Evolutionary conservation across 306 rosid species (phyloP).

Genomic region (Corylus americana): DNA sequence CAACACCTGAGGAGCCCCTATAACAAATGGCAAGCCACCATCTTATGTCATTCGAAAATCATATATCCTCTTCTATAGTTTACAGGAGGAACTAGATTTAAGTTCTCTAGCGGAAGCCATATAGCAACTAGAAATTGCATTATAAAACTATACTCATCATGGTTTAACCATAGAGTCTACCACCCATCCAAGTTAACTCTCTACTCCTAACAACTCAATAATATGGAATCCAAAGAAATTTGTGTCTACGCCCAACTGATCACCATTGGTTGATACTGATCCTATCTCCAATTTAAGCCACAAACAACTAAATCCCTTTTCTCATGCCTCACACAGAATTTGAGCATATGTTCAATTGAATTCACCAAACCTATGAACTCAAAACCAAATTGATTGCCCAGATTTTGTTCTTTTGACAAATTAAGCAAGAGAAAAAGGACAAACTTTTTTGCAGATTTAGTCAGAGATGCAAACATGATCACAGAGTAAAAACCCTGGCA

Average conservation of each 20-base stretch:
- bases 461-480: not conserved
- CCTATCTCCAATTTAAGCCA: not conserved
- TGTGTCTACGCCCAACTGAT: not conserved
- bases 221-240: not conserved
- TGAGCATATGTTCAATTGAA: constrained; percentile 5
- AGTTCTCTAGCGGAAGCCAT: not conserved
- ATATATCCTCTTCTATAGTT: not conserved
- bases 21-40: not conserved
- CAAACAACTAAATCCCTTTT: not conserved
- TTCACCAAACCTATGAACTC: not conserved
- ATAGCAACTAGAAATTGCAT: not conserved
- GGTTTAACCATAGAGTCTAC: not conserved
- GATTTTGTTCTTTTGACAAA: not conserved
- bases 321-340: not conserved
- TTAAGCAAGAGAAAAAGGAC: not conserved
- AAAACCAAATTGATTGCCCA: not conserved
- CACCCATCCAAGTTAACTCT: not conserved
- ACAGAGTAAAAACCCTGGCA: not conserved
- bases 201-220: not conserved
- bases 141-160: not conserved
- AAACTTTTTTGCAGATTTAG: not conserved
- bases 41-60: not conserved
- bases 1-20: not conserved
- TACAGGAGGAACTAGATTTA: not conserved
- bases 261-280: not conserved